Percentiles rank a stretch among this genome's conserved stretches.
Evolutionary conservation across 495 filamentous ascomycete species (phyloP).

Genomic region (Podospora appendiculata): DNA sequence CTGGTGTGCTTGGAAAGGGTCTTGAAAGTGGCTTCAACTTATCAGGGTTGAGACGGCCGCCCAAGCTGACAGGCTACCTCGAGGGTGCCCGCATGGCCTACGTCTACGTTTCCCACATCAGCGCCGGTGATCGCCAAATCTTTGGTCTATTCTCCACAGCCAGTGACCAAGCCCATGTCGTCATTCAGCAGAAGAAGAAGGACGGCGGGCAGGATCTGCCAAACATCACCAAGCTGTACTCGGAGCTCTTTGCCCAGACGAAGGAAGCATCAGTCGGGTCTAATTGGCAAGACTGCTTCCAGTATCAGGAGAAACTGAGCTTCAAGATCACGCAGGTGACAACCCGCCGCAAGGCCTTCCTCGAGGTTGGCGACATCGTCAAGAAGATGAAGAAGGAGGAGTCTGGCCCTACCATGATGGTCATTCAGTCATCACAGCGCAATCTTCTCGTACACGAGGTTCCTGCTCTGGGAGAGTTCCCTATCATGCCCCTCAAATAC

Average conservation of each 20-base stretch:
- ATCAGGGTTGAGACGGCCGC: conserved; percentile 57
- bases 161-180: conserved; percentile 70
- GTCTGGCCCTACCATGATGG: conserved; percentile 64
- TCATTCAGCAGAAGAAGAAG: conserved; percentile 71
- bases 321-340: conserved; percentile 85
- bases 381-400: conserved; percentile 88
- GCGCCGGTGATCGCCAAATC: conserved; percentile 81
- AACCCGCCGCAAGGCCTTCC: conserved; percentile 76
- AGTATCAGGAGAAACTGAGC: conserved; percentile 78
- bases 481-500: conserved; percentile 68
- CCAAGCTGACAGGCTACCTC: conserved; percentile 65
- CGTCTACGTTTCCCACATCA: conserved; percentile 86
- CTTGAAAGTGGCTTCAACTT: conserved; percentile 92
- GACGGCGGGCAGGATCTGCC: conserved; percentile 73
- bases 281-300: conserved; percentile 68
- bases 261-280: conserved; percentile 58
- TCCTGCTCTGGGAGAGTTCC: conserved; percentile 76
- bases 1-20: conserved; percentile 85
- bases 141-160: conserved; percentile 88
- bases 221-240: conserved; percentile 84
- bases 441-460: conserved; percentile 76
- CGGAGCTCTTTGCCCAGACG: conserved; percentile 60
- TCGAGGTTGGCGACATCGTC: conserved; percentile 75
- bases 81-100: conserved; percentile 61
- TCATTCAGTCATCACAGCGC: conserved; percentile 84